Evolutionary conservation across 2,329 filamentous ascomycete genomes (phyloP).

Genomic region (Phialophora chinensis): DNA sequence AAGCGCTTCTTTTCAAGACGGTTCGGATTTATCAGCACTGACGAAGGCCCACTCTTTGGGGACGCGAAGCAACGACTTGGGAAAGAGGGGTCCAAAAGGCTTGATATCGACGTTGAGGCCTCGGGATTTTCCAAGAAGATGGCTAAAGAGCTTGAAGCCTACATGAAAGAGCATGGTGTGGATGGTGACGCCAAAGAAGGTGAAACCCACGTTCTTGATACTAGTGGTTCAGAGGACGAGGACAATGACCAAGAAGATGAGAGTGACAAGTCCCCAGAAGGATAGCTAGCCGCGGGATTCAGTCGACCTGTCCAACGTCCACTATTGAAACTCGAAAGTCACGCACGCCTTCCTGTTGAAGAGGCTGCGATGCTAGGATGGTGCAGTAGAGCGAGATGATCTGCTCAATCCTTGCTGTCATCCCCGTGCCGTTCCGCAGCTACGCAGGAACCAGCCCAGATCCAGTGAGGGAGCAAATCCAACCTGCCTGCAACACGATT

Average conservation of each 20-base stretch:
- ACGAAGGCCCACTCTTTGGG: conserved; percentile 82
- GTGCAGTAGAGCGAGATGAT: conserved; percentile 5
- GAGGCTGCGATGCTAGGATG: background rate
- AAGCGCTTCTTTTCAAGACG: conserved; percentile 91
- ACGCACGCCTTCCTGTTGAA: background rate
- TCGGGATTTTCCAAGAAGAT: conserved; percentile 97
- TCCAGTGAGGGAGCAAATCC: conserved; percentile 1
- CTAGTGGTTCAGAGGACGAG: conserved; percentile 50
- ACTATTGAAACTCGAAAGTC: background rate
- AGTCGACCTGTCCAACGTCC: background rate
- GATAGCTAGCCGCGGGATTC: conserved; percentile 5
- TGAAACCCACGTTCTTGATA: conserved; percentile 47
- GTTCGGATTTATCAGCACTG: conserved; percentile 84
- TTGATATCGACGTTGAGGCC: conserved; percentile 89
- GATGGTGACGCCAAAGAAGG: conserved; percentile 57
- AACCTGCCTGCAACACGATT: background rate
- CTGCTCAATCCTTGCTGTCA: conserved; percentile 9
- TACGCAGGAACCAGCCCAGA: background rate
- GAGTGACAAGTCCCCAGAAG: conserved; percentile 3
- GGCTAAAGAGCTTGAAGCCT: conserved; percentile 88
- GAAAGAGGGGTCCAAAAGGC: conserved; percentile 67
- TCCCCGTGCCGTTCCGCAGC: conserved; percentile 11
- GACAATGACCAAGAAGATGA: conserved; percentile 43
- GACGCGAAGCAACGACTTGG: conserved; percentile 78
- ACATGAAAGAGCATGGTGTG: conserved; percentile 75